A percentile compares a stretch with the other conserved stretches of the same genome.
Conservation (phyloP, 2,329 filamentous ascomycete species). For the Onygenales sp. region DNA sequence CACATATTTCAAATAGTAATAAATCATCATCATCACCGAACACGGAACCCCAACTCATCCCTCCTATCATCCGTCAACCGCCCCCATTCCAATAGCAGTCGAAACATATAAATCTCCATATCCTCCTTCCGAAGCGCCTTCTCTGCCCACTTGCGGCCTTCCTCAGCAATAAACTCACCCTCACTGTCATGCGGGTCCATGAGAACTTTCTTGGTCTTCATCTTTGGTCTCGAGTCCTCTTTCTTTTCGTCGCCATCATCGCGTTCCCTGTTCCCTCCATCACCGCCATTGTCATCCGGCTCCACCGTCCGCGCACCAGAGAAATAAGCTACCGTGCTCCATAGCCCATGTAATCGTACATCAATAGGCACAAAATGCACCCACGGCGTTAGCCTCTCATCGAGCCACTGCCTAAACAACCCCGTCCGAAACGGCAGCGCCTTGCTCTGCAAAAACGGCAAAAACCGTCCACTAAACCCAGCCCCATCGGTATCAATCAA, state of each 20-base stretch:
- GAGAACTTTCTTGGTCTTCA: conserved; percentile 42
- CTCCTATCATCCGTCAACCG: conserved; percentile 55
- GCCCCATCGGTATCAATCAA: conserved; percentile 63
- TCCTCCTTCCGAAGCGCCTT: conserved; percentile 59
- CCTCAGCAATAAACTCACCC: conserved; percentile 55
- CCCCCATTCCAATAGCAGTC: conserved; percentile 68
- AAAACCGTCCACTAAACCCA: conserved; percentile 55
- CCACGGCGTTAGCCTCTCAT: conserved; percentile 65
- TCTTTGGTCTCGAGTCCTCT: neutral
- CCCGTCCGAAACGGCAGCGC: conserved; percentile 61
- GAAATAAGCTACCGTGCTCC: conserved; percentile 67
- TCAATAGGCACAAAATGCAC: conserved; percentile 74
- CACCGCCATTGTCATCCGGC: conserved; percentile 14
- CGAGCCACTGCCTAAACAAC: conserved; percentile 72
- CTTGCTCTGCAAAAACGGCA: conserved; percentile 56
- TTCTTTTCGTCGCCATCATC: neutral
- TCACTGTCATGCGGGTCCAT: conserved; percentile 45
- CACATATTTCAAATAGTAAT: neutral
- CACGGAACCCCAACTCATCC: conserved; percentile 35
- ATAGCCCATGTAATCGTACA: conserved; percentile 61
- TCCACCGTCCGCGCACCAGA: conserved; percentile 41
- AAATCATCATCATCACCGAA: neutral
- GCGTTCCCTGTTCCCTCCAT: conserved; percentile 15
- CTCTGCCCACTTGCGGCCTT: conserved; percentile 56
- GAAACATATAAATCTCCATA: conserved; percentile 72